phyloP scores from a whole-genome alignment of 2,329 filamentous ascomycete species.

The Elsinoe necatrix region DNA sequence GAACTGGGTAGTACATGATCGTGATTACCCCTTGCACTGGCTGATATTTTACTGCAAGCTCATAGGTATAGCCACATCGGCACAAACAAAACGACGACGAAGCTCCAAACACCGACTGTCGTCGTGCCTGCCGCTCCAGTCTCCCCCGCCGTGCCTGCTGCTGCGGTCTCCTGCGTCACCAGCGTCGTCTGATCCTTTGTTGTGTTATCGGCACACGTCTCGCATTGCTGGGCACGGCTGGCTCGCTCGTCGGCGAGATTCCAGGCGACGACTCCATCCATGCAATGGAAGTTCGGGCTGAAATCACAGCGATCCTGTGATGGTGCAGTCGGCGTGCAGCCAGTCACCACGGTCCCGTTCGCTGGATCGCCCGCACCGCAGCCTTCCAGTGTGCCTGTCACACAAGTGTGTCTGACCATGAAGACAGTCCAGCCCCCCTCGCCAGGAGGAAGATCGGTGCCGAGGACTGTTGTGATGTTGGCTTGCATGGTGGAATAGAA shows the following conservation, averaged over 20 bases:
- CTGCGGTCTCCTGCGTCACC: neutral
- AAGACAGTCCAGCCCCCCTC: constrained; percentile 1
- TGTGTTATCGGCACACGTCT: neutral
- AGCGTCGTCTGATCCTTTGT: neutral
- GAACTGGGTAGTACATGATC: too few relatives aligned
- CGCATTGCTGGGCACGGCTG: neutral
- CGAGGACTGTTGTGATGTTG: neutral
- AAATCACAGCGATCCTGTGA: neutral
- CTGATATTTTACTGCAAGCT: too few relatives aligned
- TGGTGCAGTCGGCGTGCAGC: neutral
- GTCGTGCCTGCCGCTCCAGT: neutral
- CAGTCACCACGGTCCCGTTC: neutral
- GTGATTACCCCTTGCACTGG: too few relatives aligned
- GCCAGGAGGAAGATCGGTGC: neutral
- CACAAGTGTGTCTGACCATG: neutral
- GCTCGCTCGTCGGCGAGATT: neutral
- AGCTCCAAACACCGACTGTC: too few relatives aligned
- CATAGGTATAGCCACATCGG: too few relatives aligned
- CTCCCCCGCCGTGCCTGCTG: neutral
- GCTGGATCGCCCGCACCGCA: neutral
- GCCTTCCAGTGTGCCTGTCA: neutral
- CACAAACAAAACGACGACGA: too few relatives aligned
- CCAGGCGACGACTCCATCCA: neutral
- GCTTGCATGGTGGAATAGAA: neutral
- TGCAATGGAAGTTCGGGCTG: neutral